phyloP scores from a whole-genome alignment of 306 rosid genomes.

The Acacia melanoxylon region DNA sequence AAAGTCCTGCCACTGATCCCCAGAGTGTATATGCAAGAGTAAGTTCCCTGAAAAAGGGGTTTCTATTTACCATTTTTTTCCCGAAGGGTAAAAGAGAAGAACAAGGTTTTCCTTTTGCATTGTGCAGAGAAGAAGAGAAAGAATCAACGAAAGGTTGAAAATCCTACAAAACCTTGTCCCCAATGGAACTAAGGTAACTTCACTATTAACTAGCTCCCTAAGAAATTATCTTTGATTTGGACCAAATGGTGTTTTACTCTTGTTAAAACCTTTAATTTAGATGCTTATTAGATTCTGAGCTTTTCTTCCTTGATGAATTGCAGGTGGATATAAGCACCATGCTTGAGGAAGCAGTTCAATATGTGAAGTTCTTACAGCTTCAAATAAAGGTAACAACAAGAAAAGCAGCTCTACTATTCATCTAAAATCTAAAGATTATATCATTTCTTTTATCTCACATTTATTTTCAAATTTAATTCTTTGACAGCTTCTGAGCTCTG shows the following conservation, averaged over 20 bases:
- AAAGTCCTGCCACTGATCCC: slow-evolving; percentile 77
- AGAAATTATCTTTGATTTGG: neutral
- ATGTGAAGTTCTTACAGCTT: slow-evolving; percentile 86
- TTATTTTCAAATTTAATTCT: slow-evolving; percentile 16
- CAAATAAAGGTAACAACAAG: slow-evolving; percentile 75
- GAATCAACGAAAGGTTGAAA: slow-evolving; percentile 86
- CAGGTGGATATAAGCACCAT: slow-evolving; percentile 98
- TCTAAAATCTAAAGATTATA: neutral
- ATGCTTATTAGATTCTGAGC: slow-evolving; percentile 8
- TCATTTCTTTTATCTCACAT: neutral
- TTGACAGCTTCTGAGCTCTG: slow-evolving; percentile 80
- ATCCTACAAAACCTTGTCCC: slow-evolving; percentile 83
- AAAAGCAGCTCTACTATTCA: slow-evolving; percentile 6
- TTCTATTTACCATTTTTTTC: slow-evolving; percentile 5
- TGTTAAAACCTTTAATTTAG: neutral
- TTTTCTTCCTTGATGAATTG: slow-evolving; percentile 30
- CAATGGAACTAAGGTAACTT: slow-evolving; percentile 81
- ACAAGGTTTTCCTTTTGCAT: slow-evolving; percentile 21
- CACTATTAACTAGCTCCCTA: neutral
- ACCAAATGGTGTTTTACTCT: neutral
- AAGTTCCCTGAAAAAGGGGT: slow-evolving; percentile 19
- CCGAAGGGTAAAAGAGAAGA: neutral
- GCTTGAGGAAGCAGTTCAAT: slow-evolving; percentile 96
- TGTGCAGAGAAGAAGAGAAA: slow-evolving; percentile 92
- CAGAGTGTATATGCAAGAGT: slow-evolving; percentile 92